phyloP scores from a whole-genome alignment of 2,329 filamentous ascomycete genomes.

The Alternaria hordeiaustralica region DNA sequence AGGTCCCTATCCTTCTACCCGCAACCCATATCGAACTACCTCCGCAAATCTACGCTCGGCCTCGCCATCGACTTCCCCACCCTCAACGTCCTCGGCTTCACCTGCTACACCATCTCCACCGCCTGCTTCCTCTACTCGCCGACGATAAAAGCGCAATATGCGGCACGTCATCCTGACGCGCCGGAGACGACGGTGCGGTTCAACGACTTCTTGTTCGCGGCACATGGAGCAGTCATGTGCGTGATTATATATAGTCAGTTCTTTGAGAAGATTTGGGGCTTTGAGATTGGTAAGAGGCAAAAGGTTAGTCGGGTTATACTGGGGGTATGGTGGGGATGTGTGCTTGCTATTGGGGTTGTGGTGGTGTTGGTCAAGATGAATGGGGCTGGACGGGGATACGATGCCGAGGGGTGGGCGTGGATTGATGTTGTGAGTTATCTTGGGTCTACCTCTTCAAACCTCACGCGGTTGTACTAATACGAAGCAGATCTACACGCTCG shows the following conservation, averaged over 20 bases:
- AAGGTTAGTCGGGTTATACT: slow-evolving; percentile 67
- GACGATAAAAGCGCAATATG: slow-evolving; percentile 81
- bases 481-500: slow-evolving; percentile 67
- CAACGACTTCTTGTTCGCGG: slow-evolving; percentile 89
- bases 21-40: slow-evolving; percentile 81
- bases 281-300: slow-evolving; percentile 64
- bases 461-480: background rate
- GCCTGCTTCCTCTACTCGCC: slow-evolving; percentile 79
- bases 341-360: slow-evolving; percentile 62
- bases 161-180: slow-evolving; percentile 73
- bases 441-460: slow-evolving; percentile 59
- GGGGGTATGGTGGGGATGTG: slow-evolving; percentile 72
- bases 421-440: slow-evolving; percentile 67
- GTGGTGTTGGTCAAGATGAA: slow-evolving; percentile 53
- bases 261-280: slow-evolving; percentile 75
- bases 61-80: slow-evolving; percentile 88
- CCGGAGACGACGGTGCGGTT: slow-evolving; percentile 82
- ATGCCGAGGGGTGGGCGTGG: slow-evolving; percentile 64
- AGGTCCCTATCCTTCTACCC: slow-evolving; percentile 93
- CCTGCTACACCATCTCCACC: slow-evolving; percentile 78
- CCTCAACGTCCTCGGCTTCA: slow-evolving; percentile 75
- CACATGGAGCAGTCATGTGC: slow-evolving; percentile 78
- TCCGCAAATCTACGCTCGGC: slow-evolving; percentile 77
- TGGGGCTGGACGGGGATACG: slow-evolving; percentile 53
- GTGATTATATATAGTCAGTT: slow-evolving; percentile 80